Evolutionary conservation across 768 basidiomycete species (phyloP), one percentile per base, ranked within the genome.

Genomic region (Lyophyllum atratum): DNA sequence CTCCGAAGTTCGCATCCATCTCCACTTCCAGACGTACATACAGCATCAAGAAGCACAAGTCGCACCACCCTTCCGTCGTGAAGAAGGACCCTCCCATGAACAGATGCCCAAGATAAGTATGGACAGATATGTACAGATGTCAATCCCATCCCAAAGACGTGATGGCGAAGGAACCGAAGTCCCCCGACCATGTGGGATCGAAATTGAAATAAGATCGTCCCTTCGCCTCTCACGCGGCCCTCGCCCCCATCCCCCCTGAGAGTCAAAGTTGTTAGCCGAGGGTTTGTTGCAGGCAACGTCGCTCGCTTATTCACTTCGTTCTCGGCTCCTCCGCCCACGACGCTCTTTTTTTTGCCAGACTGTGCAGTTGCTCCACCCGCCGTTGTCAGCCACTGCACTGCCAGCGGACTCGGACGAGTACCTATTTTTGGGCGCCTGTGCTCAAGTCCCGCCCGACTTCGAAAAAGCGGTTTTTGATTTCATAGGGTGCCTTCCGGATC

Each of bases 221-320:
- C 4, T 17, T 8, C 11, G 21, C 44, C 44, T 3, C 31, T 39
- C 46, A n/a, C 34, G 34, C 25, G 28, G 25, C n/a, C 12, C 9
- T 25, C 25, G 25, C 25, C 21, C 25, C 21, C 42, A 39, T 28
- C 19, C 21, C 28, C 33, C 33, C 17, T 15, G 34, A 37, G 34
- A 37, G n/a, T n/a, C n/a, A n/a, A n/a, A n/a, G n/a, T n/a, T n/a
- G n/a, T 54, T 55, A 55, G 46, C 54, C 34, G 54, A 55, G 25
- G 28, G 29, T 29, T n/a, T 55, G 54, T 48, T 55, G 54, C 54
- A 49, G 54, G 54, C 48, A 49, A 49, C 48, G n/a, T 37, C 19
- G 26, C 3, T 48, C 17, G 21, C 24, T 24, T 15, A 5, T n/a
- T 24, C 19, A 25, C 19, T 25, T 46, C 31, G 24, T 55, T 39